Conservation (phyloP, 306 rosid genomes). For the Cucumis cinereus region DNA sequence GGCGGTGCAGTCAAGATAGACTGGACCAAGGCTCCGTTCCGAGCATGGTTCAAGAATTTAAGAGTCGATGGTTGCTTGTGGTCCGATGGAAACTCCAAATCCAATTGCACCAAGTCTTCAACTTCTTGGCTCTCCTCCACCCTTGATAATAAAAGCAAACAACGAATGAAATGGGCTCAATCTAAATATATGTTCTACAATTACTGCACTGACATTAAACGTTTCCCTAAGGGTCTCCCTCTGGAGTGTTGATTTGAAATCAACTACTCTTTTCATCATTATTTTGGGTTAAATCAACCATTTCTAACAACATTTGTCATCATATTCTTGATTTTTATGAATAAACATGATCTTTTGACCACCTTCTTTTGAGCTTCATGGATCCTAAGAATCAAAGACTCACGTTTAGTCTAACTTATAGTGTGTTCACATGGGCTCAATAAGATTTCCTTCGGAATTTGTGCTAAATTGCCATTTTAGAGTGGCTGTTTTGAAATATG, state of each 20-base stretch:
- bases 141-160: conserved; percentile 2
- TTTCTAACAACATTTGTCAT: too few relatives aligned
- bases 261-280: background rate
- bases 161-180: background rate
- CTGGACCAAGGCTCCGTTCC: conserved; percentile 25
- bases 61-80: conserved; percentile 11
- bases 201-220: conserved; percentile 22
- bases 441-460: too few relatives aligned
- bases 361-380: too few relatives aligned
- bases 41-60: conserved; percentile 15
- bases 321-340: background rate
- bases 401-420: too few relatives aligned
- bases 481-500: too few relatives aligned
- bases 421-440: too few relatives aligned
- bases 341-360: too few relatives aligned
- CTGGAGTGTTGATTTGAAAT: background rate
- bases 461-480: too few relatives aligned
- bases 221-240: conserved; percentile 29
- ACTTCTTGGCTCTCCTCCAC: conserved; percentile 11
- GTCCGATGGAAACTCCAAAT: background rate
- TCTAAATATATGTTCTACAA: conserved; percentile 22
- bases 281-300: background rate
- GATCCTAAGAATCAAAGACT: too few relatives aligned
- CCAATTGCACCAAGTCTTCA: conserved; percentile 4
- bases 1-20: conserved; percentile 24